Percentiles rank a stretch among this genome's conserved stretches.
Conservation (phyloP, 2,329 filamentous ascomycete species). For the Phaeosphaeriaceae sp. region DNA sequence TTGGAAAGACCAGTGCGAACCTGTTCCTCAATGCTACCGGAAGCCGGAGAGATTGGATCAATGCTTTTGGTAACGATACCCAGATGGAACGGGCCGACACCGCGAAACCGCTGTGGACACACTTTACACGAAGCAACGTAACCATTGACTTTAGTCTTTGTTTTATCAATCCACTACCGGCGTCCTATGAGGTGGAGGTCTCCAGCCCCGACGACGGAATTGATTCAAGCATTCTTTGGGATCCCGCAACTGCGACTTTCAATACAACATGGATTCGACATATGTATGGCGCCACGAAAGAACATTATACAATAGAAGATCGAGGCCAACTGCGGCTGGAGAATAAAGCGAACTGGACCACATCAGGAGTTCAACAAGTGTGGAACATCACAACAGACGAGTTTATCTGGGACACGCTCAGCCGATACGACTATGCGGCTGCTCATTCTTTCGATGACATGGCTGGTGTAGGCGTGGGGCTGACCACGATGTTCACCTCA, state of each 20-base stretch:
- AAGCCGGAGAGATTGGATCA: not conserved
- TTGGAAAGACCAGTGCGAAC: not conserved
- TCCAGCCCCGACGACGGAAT: not conserved
- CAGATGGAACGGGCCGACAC: not conserved
- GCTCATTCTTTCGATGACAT: not conserved
- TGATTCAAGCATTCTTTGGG: not conserved
- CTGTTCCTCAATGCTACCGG: not conserved
- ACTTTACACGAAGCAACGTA: not conserved
- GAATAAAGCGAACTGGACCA: not conserved
- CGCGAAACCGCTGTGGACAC: not conserved
- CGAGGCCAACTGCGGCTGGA: not conserved
- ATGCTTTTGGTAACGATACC: not conserved
- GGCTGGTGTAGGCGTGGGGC: not conserved
- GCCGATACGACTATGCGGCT: not conserved
- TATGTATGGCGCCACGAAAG: not conserved
- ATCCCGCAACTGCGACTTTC: not conserved
- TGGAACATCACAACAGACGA: not conserved
- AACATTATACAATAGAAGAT: not conserved
- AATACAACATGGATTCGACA: not conserved
- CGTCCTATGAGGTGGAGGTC: not conserved
- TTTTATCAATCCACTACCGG: not conserved
- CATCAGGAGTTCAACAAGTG: not conserved
- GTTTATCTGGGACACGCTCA: not conserved
- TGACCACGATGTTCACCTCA: not conserved
- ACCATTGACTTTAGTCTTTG: not conserved